These are phyloP conservation scores for Mycena sp. DNA, from an alignment of 1,284 basidiomycete genomes.

Conservation along the genomic window DNA sequence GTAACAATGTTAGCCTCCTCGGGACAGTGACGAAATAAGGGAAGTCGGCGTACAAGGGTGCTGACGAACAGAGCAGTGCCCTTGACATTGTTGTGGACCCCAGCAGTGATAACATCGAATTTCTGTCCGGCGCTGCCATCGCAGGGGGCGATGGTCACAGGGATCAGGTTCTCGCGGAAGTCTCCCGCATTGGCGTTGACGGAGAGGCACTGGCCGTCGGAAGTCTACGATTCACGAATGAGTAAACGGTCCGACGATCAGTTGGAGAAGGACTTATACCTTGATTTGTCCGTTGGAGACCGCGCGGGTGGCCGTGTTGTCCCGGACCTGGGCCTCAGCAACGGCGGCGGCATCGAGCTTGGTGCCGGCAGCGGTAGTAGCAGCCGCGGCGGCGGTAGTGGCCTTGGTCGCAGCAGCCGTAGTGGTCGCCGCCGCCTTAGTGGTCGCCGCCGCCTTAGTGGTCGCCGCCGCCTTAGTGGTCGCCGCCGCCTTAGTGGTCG, in stretches of 20 bases:
- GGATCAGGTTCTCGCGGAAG: constrained; percentile 26
- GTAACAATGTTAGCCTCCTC: neutral
- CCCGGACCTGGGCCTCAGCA: constrained; percentile 23
- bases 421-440: neutral
- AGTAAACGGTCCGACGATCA: too few relatives aligned
- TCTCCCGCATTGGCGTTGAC: constrained; percentile 17
- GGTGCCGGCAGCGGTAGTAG: neutral
- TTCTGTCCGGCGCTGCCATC: constrained; percentile 25
- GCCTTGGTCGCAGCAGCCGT: neutral
- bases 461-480: too few relatives aligned
- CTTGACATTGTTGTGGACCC: constrained; percentile 21
- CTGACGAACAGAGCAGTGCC: constrained; percentile 28
- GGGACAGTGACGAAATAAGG: too few relatives aligned
- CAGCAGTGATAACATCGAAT: constrained; percentile 26
- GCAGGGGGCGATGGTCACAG: constrained; percentile 16
- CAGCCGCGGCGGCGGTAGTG: neutral
- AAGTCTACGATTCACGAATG: too few relatives aligned
- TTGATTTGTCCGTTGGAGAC: constrained; percentile 20
- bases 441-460: too few relatives aligned
- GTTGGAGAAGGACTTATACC: too few relatives aligned
- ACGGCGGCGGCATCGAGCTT: constrained; percentile 15
- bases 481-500: too few relatives aligned
- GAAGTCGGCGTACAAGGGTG: constrained; percentile 17
- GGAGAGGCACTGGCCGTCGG: constrained; percentile 24
- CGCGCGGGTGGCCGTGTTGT: constrained; percentile 26